These are phyloP conservation scores for Zygotorulaspora florentina DNA, from an alignment of 805 yeast genomes.

Conservation along the genomic window DNA sequence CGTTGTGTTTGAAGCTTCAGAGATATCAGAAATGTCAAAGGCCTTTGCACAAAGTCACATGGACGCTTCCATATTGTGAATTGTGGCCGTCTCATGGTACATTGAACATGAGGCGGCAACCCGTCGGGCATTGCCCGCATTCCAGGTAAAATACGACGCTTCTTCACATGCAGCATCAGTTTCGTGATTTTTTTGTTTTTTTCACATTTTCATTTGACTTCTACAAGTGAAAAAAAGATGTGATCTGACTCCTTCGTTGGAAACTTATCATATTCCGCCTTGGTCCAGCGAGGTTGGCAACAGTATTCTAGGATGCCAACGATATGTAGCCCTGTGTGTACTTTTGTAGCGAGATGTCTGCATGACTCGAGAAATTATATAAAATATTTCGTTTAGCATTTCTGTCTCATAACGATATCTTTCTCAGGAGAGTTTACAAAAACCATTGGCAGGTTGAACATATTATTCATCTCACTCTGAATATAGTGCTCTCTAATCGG, in stretches of 20 bases:
- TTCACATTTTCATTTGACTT: neutral
- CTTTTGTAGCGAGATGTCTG: neutral
- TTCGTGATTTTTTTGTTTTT: neutral
- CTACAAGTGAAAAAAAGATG: neutral
- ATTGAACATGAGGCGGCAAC: too few species aligned
- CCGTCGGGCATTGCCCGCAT: too few species aligned
- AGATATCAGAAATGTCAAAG: too few species aligned
- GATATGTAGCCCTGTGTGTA: neutral
- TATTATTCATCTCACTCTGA: neutral
- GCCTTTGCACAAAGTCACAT: too few species aligned
- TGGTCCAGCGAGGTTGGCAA: neutral
- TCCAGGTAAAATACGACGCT: too few species aligned
- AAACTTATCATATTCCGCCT: neutral
- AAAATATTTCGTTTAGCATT: neutral
- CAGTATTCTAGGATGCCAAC: neutral
- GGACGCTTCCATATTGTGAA: too few species aligned
- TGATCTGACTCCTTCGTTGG: neutral
- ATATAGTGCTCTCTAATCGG: too few species aligned
- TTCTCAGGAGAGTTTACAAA: neutral
- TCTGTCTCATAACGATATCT: neutral
- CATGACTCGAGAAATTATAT: neutral
- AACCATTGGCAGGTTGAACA: neutral
- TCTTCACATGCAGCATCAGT: neutral
- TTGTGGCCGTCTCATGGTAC: too few species aligned
- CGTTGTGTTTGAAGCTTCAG: too few species aligned